phyloP scores from a whole-genome alignment of 306 rosid genomes.

The Purshia tridentata region DNA sequence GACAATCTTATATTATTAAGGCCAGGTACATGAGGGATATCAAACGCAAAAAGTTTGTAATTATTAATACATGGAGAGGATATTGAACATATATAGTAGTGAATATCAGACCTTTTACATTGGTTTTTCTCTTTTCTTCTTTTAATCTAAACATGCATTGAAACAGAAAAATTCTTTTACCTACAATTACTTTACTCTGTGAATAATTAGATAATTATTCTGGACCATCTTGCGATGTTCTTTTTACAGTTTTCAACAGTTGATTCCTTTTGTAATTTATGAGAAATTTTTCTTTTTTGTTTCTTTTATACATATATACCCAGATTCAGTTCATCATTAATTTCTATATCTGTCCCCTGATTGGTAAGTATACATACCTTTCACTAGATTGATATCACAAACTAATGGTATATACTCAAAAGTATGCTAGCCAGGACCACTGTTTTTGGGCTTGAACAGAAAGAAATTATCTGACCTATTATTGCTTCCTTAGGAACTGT shows the following conservation, averaged over 20 bases:
- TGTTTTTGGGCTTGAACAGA: neutral
- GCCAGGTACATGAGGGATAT: neutral
- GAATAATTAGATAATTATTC: constrained; percentile 31
- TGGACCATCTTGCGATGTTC: constrained; percentile 7
- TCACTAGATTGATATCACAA: constrained; percentile 20
- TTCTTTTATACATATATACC: constrained; percentile 14
- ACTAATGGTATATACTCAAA: constrained; percentile 27
- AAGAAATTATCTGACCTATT: constrained; percentile 6
- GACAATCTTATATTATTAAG: neutral
- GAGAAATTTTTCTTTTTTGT: neutral
- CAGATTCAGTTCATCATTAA: constrained; percentile 15
- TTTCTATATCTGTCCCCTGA: neutral
- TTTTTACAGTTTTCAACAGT: constrained; percentile 5
- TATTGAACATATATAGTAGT: constrained; percentile 8
- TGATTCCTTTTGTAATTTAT: constrained; percentile 9
- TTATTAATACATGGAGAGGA: constrained; percentile 21
- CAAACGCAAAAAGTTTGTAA: constrained; percentile 34
- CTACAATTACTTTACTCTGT: neutral
- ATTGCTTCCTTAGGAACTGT: neutral
- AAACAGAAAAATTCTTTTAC: constrained; percentile 2
- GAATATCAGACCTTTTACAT: constrained; percentile 18
- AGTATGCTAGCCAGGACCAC: constrained; percentile 17
- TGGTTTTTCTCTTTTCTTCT: neutral
- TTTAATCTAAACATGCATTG: constrained; percentile 6
- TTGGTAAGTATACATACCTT: constrained; percentile 19